phyloP scores from a whole-genome alignment of 768 basidiomycete species.

The Scleroderma bovista region DNA sequence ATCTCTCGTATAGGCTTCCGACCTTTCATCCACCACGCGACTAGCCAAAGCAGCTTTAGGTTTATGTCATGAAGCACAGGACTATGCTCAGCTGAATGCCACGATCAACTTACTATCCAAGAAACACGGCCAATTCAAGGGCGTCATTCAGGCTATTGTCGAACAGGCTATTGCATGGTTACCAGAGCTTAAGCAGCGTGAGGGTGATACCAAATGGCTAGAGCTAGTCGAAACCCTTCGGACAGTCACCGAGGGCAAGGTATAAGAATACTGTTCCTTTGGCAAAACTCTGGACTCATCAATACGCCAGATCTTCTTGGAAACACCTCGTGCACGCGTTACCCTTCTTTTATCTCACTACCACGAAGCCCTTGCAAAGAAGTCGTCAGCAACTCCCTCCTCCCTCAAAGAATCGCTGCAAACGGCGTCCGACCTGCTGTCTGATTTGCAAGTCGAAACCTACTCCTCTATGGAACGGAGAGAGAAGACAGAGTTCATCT shows the following conservation, averaged over 20 bases:
- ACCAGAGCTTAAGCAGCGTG: constrained; percentile 60
- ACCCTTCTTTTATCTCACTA: constrained; percentile 82
- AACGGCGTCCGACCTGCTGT: constrained; percentile 86
- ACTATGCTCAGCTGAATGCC: constrained; percentile 67
- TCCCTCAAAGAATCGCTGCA: constrained; percentile 62
- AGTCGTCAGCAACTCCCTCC: constrained; percentile 35
- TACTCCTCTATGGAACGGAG: constrained; percentile 97
- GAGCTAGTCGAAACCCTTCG: constrained; percentile 86
- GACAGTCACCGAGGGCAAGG: constrained; percentile 95
- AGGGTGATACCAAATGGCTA: constrained; percentile 74
- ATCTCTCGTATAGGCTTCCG: constrained; percentile 65
- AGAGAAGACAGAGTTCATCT: constrained; percentile 97
- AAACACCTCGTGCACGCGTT: constrained; percentile 92
- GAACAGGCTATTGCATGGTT: constrained; percentile 82
- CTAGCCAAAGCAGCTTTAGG: constrained; percentile 71
- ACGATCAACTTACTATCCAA: constrained; percentile 72
- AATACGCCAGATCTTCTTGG: constrained; percentile 77
- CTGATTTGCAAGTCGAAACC: constrained; percentile 96
- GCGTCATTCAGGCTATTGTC: constrained; percentile 84
- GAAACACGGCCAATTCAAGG: constrained; percentile 97
- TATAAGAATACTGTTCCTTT: constrained; percentile 29
- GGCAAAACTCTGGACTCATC: constrained; percentile 1
- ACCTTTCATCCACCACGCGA: constrained; percentile 85
- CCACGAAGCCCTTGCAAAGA: constrained; percentile 64
- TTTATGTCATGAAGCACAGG: constrained; percentile 64